phyloP scores from a whole-genome alignment of 2,329 filamentous ascomycete genomes.

The Fusarium liriodendri region DNA sequence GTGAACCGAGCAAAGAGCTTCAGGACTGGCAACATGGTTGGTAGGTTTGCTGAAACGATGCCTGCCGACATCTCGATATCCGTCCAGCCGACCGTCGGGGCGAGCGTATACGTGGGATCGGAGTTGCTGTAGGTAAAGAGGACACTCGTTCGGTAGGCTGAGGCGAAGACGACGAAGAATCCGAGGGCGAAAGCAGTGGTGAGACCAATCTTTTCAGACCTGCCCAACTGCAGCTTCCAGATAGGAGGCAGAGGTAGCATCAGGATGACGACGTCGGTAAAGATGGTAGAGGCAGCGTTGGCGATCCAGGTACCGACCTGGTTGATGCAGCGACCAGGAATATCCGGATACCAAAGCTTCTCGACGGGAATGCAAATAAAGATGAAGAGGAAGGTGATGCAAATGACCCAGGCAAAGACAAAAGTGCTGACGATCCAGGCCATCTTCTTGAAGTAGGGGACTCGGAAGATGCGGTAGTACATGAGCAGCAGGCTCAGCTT shows the following conservation, averaged over 20 bases:
- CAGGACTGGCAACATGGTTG: conserved; percentile 61
- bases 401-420: conserved; percentile 59
- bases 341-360: conserved; percentile 59
- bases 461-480: conserved; percentile 64
- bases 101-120: conserved; percentile 60
- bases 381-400: conserved; percentile 60
- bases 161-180: conserved; percentile 61
- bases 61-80: conserved; percentile 61
- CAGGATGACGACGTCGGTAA: conserved; percentile 59
- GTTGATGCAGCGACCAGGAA: conserved; percentile 61
- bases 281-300: conserved; percentile 60
- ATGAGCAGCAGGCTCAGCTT: conserved; percentile 63
- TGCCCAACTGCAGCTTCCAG: conserved; percentile 57
- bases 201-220: conserved; percentile 56
- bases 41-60: conserved; percentile 65
- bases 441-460: conserved; percentile 55
- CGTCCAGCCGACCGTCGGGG: conserved; percentile 59
- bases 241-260: conserved; percentile 58
- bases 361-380: conserved; percentile 64
- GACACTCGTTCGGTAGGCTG: conserved; percentile 59
- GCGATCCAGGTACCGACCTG: conserved; percentile 62
- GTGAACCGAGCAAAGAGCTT: conserved; percentile 54
- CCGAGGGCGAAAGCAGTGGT: conserved; percentile 58
- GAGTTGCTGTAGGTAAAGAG: conserved; percentile 55
- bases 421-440: conserved; percentile 55